Conservation (phyloP, 208 protist genomes). For the Trichomonas vaginalis region DNA sequence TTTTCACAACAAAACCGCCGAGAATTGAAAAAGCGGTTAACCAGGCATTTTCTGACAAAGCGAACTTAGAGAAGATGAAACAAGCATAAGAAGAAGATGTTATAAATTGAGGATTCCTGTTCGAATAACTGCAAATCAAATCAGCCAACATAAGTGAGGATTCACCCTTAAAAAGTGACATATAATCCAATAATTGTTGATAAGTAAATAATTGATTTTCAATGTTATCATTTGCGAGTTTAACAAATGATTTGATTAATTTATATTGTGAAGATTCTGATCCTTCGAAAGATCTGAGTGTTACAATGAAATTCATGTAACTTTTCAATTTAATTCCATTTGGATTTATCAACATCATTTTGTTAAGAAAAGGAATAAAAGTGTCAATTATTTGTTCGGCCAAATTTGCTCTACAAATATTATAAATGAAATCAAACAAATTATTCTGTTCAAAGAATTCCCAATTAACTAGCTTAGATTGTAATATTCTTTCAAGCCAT, state of each 20-base stretch:
- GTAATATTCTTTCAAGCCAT: background rate
- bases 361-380: background rate
- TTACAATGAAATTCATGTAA: background rate
- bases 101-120: background rate
- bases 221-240: background rate
- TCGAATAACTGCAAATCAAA: background rate
- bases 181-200: background rate
- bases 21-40: background rate
- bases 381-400: background rate
- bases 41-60: background rate
- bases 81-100: background rate
- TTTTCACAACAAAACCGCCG: background rate
- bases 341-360: background rate
- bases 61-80: background rate
- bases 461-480: background rate
- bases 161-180: background rate
- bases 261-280: background rate
- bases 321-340: background rate
- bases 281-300: background rate
- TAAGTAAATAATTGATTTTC: background rate
- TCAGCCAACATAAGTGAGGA: background rate
- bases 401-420: background rate
- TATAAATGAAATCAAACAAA: background rate
- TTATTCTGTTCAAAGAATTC: background rate
- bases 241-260: background rate